These are phyloP conservation scores for Boletellus deceptivus DNA, from an alignment of 1,284 basidiomycete genomes.

Conservation along the genomic window DNA sequence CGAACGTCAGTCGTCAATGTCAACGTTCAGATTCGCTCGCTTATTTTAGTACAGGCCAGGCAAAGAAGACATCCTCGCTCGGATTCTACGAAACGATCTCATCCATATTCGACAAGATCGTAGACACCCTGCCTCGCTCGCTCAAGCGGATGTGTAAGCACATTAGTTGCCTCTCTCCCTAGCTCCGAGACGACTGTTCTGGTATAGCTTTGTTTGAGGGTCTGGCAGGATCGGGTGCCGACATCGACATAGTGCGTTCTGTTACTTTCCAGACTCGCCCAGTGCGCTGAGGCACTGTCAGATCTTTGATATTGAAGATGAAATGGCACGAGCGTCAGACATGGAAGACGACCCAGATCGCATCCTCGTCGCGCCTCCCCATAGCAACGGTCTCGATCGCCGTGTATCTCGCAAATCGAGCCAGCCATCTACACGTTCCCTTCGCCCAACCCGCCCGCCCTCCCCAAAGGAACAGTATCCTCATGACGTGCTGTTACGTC, in stretches of 20 bases:
- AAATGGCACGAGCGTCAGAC: slow-evolving; percentile 10
- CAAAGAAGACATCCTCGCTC: slow-evolving; percentile 57
- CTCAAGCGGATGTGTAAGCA: slow-evolving; percentile 70
- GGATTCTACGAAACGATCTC: slow-evolving; percentile 72
- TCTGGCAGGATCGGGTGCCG: slow-evolving; percentile 66
- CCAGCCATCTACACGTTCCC: slow-evolving; percentile 25
- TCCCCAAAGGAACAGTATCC: slow-evolving; percentile 23
- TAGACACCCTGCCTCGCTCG: slow-evolving; percentile 69
- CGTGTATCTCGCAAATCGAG: slow-evolving; percentile 36
- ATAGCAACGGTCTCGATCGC: slow-evolving; percentile 24
- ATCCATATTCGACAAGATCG: slow-evolving; percentile 62
- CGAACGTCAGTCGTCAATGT: slow-evolving; percentile 51
- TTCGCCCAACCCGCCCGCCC: slow-evolving; percentile 13
- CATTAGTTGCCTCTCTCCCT: background rate
- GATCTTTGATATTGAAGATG: slow-evolving; percentile 74
- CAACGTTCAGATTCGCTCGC: background rate
- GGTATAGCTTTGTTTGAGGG: slow-evolving; percentile 77
- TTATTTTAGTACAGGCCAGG: slow-evolving; percentile 44
- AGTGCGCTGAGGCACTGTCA: slow-evolving; percentile 29
- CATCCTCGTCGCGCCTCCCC: slow-evolving; percentile 15
- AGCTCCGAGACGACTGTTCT: slow-evolving; percentile 11
- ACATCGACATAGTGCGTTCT: slow-evolving; percentile 67
- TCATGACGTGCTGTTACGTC: slow-evolving; percentile 3
- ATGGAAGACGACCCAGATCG: slow-evolving; percentile 11
- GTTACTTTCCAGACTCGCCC: background rate